phyloP scores from a whole-genome alignment of 805 yeast species.

The Candida incommunis region DNA sequence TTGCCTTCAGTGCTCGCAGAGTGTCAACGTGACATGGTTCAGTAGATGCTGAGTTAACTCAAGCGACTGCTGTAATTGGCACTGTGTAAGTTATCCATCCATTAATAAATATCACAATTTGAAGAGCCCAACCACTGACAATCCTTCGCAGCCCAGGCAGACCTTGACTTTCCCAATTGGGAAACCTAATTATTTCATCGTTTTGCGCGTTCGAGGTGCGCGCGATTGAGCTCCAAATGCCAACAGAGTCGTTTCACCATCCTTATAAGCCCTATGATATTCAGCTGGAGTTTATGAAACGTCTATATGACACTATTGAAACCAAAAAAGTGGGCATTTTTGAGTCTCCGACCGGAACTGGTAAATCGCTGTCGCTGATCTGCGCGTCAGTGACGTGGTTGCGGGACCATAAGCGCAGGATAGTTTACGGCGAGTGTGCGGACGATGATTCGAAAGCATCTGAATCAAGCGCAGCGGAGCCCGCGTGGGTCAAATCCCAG shows the following conservation, averaged over 20 bases:
- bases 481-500: slow-evolving; percentile 49
- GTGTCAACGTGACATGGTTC: too few species aligned
- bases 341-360: slow-evolving; percentile 90
- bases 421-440: slow-evolving; percentile 6
- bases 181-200: too few species aligned
- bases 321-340: slow-evolving; percentile 57
- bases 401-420: slow-evolving; percentile 31
- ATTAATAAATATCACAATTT: too few species aligned
- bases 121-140: too few species aligned
- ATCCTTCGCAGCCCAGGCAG: too few species aligned
- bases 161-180: too few species aligned
- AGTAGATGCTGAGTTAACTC: too few species aligned
- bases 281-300: slow-evolving; percentile 62
- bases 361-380: slow-evolving; percentile 76
- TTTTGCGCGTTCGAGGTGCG: too few species aligned
- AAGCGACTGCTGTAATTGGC: too few species aligned
- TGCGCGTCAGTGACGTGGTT: slow-evolving; percentile 82
- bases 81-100: too few species aligned
- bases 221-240: background rate
- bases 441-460: slow-evolving; percentile 1
- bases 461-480: slow-evolving; percentile 26
- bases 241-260: slow-evolving; percentile 35
- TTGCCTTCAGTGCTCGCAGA: too few species aligned
- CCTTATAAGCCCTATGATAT: slow-evolving; percentile 75
- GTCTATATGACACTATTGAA: slow-evolving; percentile 50